Evolutionary conservation across 768 basidiomycete genomes (phyloP).

Genomic region (Cystofilobasidium capitatum): DNA sequence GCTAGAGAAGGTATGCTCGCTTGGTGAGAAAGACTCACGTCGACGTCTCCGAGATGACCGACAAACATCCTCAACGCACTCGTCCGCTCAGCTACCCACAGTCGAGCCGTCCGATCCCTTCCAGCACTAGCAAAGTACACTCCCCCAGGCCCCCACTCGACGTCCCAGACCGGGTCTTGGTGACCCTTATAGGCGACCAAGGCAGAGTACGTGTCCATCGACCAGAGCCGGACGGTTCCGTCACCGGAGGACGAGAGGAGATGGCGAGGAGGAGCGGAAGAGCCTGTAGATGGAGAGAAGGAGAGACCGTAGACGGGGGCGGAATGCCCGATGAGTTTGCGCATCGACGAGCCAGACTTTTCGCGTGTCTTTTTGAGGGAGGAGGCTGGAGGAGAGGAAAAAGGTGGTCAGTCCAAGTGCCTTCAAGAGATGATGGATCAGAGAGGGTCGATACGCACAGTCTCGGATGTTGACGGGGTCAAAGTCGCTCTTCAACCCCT

Average conservation of each 20-base stretch:
- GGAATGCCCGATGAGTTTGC: slow-evolving; percentile 95
- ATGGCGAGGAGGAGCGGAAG: slow-evolving; percentile 72
- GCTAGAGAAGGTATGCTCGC: not conserved
- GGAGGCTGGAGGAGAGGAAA: slow-evolving; percentile 43
- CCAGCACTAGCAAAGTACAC: slow-evolving; percentile 97
- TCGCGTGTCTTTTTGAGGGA: slow-evolving; percentile 61
- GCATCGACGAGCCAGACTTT: slow-evolving; percentile 70
- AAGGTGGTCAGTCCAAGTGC: not conserved
- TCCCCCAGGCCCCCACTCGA: slow-evolving; percentile 96
- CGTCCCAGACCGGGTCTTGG: slow-evolving; percentile 96
- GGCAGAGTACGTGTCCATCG: slow-evolving; percentile 85
- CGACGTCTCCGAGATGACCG: slow-evolving; percentile 92
- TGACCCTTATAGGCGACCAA: slow-evolving; percentile 90
- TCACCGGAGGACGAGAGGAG: slow-evolving; percentile 89
- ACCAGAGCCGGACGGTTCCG: slow-evolving; percentile 84
- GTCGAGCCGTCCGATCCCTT: slow-evolving; percentile 81
- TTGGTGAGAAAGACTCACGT: slow-evolving; percentile 53
- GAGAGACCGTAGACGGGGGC: slow-evolving; percentile 90
- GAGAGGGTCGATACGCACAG: slow-evolving; percentile 45
- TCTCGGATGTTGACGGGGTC: slow-evolving; percentile 57
- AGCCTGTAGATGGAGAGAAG: slow-evolving; percentile 84
- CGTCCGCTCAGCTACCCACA: slow-evolving; percentile 91
- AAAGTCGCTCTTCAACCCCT: slow-evolving; percentile 67
- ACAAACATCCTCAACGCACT: slow-evolving; percentile 83
- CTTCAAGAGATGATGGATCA: not conserved